These are phyloP conservation scores for Candida albicans DNA, from an alignment of 1,139 yeast species.

Conservation along the genomic window DNA sequence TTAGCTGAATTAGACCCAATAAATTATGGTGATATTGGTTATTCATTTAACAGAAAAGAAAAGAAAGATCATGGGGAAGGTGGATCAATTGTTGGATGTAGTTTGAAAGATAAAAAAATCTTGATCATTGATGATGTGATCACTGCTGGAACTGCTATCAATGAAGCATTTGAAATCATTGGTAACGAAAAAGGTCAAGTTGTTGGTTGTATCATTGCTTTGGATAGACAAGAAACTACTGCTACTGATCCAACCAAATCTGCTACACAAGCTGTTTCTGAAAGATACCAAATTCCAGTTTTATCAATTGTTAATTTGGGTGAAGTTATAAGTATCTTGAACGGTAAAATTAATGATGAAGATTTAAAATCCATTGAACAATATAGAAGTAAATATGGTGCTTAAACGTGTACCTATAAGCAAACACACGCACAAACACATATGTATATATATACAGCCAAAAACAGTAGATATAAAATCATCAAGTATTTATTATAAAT, in stretches of 20 bases:
- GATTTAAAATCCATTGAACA: constrained; percentile 56
- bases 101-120: constrained; percentile 66
- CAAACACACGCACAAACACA: too few species aligned
- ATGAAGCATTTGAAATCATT: constrained; percentile 87
- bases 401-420: too few species aligned
- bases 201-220: constrained; percentile 84
- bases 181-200: constrained; percentile 67
- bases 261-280: constrained; percentile 79
- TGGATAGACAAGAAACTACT: constrained; percentile 92
- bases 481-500: too few species aligned
- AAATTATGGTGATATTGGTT: constrained; percentile 63
- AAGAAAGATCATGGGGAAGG: constrained; percentile 99
- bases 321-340: constrained; percentile 68
- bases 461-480: too few species aligned
- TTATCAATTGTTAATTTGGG: constrained; percentile 73
- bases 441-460: constrained; percentile 4
- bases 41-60: constrained; percentile 84
- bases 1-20: constrained; percentile 87
- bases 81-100: constrained; percentile 87
- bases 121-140: constrained; percentile 94
- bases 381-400: constrained; percentile 57
- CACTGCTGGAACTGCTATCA: constrained; percentile 98
- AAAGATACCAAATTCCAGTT: constrained; percentile 77
- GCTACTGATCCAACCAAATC: constrained; percentile 60
- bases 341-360: constrained; percentile 52